Evolutionary conservation across 306 rosid species (phyloP).

Genomic region (Mimosa pudica): DNA sequence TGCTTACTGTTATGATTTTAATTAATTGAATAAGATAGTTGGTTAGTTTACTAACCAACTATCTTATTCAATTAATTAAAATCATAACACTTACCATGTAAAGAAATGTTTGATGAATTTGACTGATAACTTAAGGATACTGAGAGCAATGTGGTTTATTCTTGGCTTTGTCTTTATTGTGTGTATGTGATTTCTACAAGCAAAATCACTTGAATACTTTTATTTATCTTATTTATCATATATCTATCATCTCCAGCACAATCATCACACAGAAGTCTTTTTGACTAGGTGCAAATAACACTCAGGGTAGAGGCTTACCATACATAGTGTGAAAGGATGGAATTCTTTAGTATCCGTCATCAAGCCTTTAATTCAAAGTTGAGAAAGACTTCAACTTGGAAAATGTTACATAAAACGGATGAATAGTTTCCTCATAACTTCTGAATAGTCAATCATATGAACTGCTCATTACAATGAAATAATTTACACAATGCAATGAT

Average conservation of each 20-base stretch:
- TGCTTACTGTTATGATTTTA: no score
- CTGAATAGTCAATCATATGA: background rate
- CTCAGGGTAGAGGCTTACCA: background rate
- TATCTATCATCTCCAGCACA: background rate
- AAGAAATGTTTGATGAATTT: slow-evolving; percentile 17
- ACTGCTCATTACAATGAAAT: slow-evolving; percentile 1
- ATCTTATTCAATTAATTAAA: no score
- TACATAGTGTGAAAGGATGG: background rate
- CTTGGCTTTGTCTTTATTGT: background rate
- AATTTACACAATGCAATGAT: slow-evolving; percentile 16
- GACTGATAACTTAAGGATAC: slow-evolving; percentile 19
- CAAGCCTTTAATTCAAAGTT: background rate
- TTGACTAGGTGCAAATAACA: background rate
- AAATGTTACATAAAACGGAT: background rate
- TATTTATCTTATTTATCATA: background rate
- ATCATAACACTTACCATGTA: no score
- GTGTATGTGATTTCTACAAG: slow-evolving; percentile 4
- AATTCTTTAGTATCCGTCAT: background rate
- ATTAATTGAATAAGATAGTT: no score
- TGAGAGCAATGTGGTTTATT: slow-evolving; percentile 1
- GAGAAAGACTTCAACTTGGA: background rate
- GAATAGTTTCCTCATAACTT: background rate
- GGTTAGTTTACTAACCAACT: no score
- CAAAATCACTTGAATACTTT: background rate
- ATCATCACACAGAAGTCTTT: background rate